Base-by-base conservation (phyloP, 257 asterid genomes). In the Lycium barbarum region DNA sequence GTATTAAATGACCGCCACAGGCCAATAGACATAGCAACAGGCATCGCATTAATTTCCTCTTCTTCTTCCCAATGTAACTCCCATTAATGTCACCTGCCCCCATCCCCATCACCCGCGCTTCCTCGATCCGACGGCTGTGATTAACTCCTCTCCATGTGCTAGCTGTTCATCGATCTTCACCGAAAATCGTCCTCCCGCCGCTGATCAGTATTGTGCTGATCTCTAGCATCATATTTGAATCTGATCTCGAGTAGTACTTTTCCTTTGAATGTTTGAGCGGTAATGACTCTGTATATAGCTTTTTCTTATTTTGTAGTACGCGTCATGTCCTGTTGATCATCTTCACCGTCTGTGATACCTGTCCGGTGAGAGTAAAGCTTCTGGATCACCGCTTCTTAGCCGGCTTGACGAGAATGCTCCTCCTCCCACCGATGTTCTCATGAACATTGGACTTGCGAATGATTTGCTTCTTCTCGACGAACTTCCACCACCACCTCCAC, bases 331-430 rank as follows among this genome's bases (percentile, higher is more conserved):
- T 26, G 33, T 26, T 26, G 33, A 0, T 45, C 55, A 84, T 87
- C 87, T 43, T 91, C 93, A 92, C 91, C 99, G 94, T 86, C 97
- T 82, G 90, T 76, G 93, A 81, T 63, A 92, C 80, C 99, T 90
- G 91, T 97, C 98, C 89, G 99, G 98, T 45, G 99, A 97, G 12
- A 97, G 87, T 36, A 97, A 87, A 49, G 98, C 98, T 81, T 97
- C 99, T 13, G 99, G 99, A 84, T 97, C 99, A 84, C 98, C 99
- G 84, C 98, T 94, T 85, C 98, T 82, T 11, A 92, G 91, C 93
- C 99, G 91, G 91, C 99, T 97, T 82, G 99, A 94, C 53, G 96
- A 92, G 89, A 90, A 94, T 18, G 83, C n/a, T n/a, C 89, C 90
- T 7, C 84, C 90, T 12, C 88, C 88, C 2, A 84, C 91, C 18